Evolutionary conservation across 331 rosid genomes (phyloP), one percentile per base, ranked within the genome.

Genomic region (Rhamnella rubrinervis): DNA sequence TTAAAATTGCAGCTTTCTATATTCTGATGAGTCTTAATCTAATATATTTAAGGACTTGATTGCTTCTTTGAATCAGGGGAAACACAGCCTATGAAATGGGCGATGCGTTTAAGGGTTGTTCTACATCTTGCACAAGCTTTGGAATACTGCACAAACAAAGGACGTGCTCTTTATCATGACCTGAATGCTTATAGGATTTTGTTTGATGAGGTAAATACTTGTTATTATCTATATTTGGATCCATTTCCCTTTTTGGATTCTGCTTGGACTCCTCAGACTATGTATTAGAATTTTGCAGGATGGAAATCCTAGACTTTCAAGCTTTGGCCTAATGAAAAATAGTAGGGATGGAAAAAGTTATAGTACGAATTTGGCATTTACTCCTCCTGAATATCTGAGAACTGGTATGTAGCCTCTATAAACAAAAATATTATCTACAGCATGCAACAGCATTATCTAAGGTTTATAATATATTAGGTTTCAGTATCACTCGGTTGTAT

Each of bases 321-420:
- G 74, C 75, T 91, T 88, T 63, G 96, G 97, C 70, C 85, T 88
- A 47, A 91, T 91, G 97, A 88, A 88, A 75, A 91, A 91, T 74
- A 91, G 97, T 75, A 79, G 97, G 82, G 96, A 90, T 21, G 96
- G 96, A 76, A 90, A 90, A 84, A 90, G 96, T 79, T 90, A 88
- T 71, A 86, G 97, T 77, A 91, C 97, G 72, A 91, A 91, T 81
- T 77, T 91, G 79, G 97, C 97, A 31, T 91, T 91, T 78, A 91
- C 97, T 68, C 96, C 96, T 64, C 97, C 96, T 13, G 97, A 91
- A 68, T 91, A 91, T 82, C 83, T 91, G 63, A 83, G 97, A 88
- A 91, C 89, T 20, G 97, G 97, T 88, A 85, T 17, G 68, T 67
- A 68, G 56, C 50, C 8, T 25, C 10, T 59, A 39, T 11, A 16